phyloP scores from a whole-genome alignment of 805 yeast genomes.

The Gaillardinia entomophila region DNA sequence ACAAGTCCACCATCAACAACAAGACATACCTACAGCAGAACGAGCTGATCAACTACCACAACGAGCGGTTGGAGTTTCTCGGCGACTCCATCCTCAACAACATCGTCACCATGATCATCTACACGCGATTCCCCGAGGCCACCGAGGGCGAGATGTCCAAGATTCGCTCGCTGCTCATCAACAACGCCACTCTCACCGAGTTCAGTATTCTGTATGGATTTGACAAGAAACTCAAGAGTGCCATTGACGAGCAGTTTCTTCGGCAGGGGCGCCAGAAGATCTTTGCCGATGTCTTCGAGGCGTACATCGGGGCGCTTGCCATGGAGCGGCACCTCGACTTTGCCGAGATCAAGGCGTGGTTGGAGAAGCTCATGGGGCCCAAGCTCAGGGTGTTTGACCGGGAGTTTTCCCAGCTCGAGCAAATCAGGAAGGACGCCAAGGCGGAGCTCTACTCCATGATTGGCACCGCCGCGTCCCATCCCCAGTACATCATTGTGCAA shows the following conservation, averaged over 20 bases:
- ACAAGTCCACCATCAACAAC: conserved; percentile 64
- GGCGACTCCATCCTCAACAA: conserved; percentile 84
- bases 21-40: conserved; percentile 48
- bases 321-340: conserved; percentile 50
- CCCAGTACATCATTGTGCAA: conserved; percentile 47
- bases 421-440: conserved; percentile 64
- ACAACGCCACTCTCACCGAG: conserved; percentile 63
- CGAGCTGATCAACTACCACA: conserved; percentile 59
- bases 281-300: conserved; percentile 88
- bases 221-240: conserved; percentile 48
- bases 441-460: conserved; percentile 69
- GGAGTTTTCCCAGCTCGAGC: conserved; percentile 27
- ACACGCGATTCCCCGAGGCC: conserved; percentile 57
- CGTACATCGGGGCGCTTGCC: conserved; percentile 82
- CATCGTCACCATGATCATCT: conserved; percentile 65
- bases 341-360: conserved; percentile 51
- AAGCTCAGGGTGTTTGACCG: conserved; percentile 26
- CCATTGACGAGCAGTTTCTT: conserved; percentile 41
- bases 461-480: conserved; percentile 66
- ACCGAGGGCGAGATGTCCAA: conserved; percentile 78
- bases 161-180: conserved; percentile 64
- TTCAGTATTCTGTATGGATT: conserved; percentile 69
- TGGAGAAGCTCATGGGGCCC: conserved; percentile 45
- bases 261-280: conserved; percentile 59
- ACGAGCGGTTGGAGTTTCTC: conserved; percentile 83